Evolutionary conservation across 768 basidiomycete species (phyloP).

Genomic region (Agrocybe chaxingu): DNA sequence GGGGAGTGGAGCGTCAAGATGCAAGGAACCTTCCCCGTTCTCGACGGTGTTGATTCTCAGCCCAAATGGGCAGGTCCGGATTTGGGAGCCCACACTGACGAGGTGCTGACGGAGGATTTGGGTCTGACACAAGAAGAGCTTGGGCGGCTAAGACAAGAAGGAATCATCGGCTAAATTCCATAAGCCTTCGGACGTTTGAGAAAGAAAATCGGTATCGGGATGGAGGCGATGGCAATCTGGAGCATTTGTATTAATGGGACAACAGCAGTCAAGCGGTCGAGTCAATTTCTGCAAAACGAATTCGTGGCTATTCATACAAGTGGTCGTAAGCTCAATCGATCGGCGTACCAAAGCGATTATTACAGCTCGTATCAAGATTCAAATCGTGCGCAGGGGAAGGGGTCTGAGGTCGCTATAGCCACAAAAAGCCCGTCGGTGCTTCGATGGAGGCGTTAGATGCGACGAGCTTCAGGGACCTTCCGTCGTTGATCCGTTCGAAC

Average conservation of each 20-base stretch:
- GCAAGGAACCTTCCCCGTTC: slow-evolving; percentile 58
- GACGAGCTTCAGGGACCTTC: slow-evolving; percentile 51
- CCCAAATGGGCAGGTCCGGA: slow-evolving; percentile 71
- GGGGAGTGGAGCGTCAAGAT: slow-evolving; percentile 61
- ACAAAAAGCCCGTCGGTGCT: slow-evolving; percentile 56
- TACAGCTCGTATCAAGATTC: no score
- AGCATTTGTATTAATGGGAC: no score
- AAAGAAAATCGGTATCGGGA: no score
- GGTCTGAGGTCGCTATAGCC: slow-evolving; percentile 25
- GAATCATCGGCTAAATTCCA: slow-evolving; percentile 36
- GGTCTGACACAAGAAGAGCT: slow-evolving; percentile 36
- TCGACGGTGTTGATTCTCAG: slow-evolving; percentile 55
- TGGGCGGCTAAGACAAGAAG: slow-evolving; percentile 32
- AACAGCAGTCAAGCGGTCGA: no score
- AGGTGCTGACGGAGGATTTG: slow-evolving; percentile 42
- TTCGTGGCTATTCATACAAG: no score
- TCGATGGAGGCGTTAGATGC: slow-evolving; percentile 41
- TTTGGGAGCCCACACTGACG: slow-evolving; percentile 57
- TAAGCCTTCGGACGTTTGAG: no score
- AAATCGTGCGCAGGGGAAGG: not conserved
- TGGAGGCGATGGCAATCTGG: no score
- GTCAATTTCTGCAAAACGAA: no score
- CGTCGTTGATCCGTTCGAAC: slow-evolving; percentile 63
- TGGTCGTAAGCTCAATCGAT: no score
- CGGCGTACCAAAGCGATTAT: not conserved